Evolutionary conservation across 2,329 filamentous ascomycete species (phyloP).

Genomic region (Juglanconis sp.): DNA sequence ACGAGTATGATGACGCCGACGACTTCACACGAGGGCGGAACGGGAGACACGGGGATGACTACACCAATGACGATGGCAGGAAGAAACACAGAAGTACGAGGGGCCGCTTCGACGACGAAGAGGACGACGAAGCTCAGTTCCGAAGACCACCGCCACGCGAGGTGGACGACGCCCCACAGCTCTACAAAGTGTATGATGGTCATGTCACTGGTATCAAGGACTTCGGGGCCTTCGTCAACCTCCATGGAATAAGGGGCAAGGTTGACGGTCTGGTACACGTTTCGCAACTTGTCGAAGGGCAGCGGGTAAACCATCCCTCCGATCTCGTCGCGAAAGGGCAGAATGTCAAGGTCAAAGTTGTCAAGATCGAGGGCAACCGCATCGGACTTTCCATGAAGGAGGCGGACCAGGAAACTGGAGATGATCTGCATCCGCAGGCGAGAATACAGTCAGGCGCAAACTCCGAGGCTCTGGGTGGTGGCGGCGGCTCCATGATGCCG

Average conservation of each 20-base stretch:
- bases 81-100: slow-evolving; percentile 40
- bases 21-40: slow-evolving; percentile 42
- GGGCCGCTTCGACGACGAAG: slow-evolving; percentile 38
- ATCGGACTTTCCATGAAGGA: slow-evolving; percentile 96
- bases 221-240: slow-evolving; percentile 91
- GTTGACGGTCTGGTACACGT: slow-evolving; percentile 93
- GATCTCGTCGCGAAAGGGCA: slow-evolving; percentile 81
- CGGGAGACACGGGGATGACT: slow-evolving; percentile 52
- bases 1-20: slow-evolving; percentile 32
- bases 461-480: slow-evolving; percentile 68
- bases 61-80: slow-evolving; percentile 48
- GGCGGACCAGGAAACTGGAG: slow-evolving; percentile 84
- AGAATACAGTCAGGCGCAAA: slow-evolving; percentile 88
- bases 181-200: slow-evolving; percentile 87
- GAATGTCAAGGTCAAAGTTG: slow-evolving; percentile 86
- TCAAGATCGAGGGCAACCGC: slow-evolving; percentile 76
- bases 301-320: slow-evolving; percentile 85
- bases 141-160: slow-evolving; percentile 66
- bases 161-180: slow-evolving; percentile 74
- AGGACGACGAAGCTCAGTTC: slow-evolving; percentile 57
- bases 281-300: slow-evolving; percentile 79
- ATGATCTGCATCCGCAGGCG: slow-evolving; percentile 75
- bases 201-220: slow-evolving; percentile 90
- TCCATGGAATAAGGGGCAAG: slow-evolving; percentile 82
- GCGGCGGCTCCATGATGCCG: slow-evolving; percentile 28